phyloP scores from a whole-genome alignment of 2,329 filamentous ascomycete genomes.

The Cladosporium sp. region DNA sequence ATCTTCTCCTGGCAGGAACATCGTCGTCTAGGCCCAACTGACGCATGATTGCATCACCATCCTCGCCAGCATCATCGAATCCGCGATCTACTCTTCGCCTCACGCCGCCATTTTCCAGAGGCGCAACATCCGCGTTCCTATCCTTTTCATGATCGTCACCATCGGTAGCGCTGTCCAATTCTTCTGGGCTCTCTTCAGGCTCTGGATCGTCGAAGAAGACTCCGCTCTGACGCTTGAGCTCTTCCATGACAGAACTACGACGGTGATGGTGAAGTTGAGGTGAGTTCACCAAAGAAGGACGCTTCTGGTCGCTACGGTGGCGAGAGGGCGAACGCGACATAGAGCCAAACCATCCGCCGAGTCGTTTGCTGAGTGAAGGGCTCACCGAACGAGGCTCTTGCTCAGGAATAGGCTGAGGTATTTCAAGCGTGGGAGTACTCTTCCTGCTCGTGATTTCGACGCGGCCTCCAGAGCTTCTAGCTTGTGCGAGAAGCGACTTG shows the following conservation, averaged over 20 bases:
- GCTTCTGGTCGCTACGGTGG: conserved; percentile 15
- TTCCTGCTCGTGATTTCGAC: conserved; percentile 19
- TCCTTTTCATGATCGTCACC: conserved; percentile 10
- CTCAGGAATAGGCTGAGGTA: background rate
- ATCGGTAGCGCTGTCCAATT: conserved; percentile 14
- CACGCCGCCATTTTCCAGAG: background rate
- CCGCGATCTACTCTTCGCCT: background rate
- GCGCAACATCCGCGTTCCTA: background rate
- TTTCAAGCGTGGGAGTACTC: background rate
- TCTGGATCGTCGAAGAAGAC: conserved; percentile 45
- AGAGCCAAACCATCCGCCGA: conserved; percentile 27
- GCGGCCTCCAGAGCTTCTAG: conserved; percentile 25
- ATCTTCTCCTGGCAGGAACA: background rate
- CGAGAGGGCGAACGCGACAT: conserved; percentile 18
- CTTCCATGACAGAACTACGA: conserved; percentile 37
- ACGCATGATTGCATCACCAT: background rate
- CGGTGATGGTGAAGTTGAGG: background rate
- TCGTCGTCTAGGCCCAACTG: conserved; percentile 1
- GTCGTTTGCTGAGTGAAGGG: conserved; percentile 28
- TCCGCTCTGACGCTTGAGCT: conserved; percentile 42
- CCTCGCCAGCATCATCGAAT: background rate
- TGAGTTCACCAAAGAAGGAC: background rate
- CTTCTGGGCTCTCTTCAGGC: conserved; percentile 21
- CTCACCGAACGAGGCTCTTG: conserved; percentile 15
- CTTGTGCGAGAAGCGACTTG: conserved; percentile 35